Base-by-base conservation (phyloP, 371 early-diverging fungal species). In the Mucor piriformis region DNA sequence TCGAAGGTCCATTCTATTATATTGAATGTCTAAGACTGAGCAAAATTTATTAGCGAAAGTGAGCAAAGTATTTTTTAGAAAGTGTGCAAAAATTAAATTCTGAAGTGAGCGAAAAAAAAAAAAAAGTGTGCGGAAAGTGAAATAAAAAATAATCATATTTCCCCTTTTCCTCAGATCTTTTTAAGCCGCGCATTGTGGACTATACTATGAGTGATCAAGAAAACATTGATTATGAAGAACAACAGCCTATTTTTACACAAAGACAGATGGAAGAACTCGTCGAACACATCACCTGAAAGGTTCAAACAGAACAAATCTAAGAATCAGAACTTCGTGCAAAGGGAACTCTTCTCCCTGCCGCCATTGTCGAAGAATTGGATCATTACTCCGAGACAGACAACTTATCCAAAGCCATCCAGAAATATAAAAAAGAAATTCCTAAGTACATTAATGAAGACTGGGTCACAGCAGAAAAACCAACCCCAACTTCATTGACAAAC, bases 281-380 rank as follows among this genome's bases (percentile, higher is more conserved):
- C 16, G 54, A 38, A 16, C 8, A 15, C 6, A 42, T 42, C 29
- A 42, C 54, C 20, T 24, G 37, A 42, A 18, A 40, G 15, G 37
- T 52, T 23, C 34, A 25, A 52, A 40, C 35, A 38, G 24, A 6
- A 3, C 52, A 52, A 52, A 3, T 24, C 2, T 23, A 20, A 38
- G 52, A 52, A 11, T 7, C 37, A 21, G 37, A 52, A 18, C 38
- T 24, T 38, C 20, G 52, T 20, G 3, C 23, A 23, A 20, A 38
- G 24, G 52, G 52, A 38, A 13, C 20, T 3, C 13, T 23, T 13
- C 6, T 52, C 13, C 52, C 52, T 38, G 38, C 29, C 38, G 25
- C 23, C 12, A 21, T 38, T 13, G 38, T 52, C 35, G 54, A 53
- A 27, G 29, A 53, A 42, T 13, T 53, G 42, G 54, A 53, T 18